phyloP scores from a whole-genome alignment of 75 land plant species.

The Pseudotsuga menziesii region DNA sequence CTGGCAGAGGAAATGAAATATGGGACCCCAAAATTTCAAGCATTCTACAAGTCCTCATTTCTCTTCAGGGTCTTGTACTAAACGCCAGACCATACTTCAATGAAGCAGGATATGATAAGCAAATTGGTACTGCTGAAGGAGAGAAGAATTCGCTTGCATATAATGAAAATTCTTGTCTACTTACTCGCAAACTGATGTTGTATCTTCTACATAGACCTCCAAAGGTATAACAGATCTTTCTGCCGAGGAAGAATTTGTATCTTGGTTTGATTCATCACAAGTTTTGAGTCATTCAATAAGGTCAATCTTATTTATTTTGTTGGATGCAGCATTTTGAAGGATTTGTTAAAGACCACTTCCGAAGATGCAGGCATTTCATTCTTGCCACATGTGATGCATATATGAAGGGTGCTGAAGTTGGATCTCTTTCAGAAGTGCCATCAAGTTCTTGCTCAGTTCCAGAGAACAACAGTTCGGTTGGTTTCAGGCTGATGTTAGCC shows the following conservation, averaged over 20 bases:
- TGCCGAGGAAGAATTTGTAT: not conserved
- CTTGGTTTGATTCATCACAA: no score
- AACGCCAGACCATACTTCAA: slow-evolving; percentile 90
- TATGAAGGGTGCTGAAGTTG: slow-evolving; percentile 56
- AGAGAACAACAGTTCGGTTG: slow-evolving; percentile 64
- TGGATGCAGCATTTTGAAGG: slow-evolving; percentile 73
- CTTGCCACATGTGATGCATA: slow-evolving; percentile 63
- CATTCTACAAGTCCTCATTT: slow-evolving; percentile 83
- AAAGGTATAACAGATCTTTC: slow-evolving; percentile 31
- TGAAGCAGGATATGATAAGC: slow-evolving; percentile 76
- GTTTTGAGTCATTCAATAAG: not conserved
- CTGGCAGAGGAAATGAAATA: slow-evolving; percentile 53
- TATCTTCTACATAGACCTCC: slow-evolving; percentile 72
- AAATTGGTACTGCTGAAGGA: slow-evolving; percentile 44
- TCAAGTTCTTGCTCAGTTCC: not conserved
- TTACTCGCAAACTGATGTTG: slow-evolving; percentile 77
- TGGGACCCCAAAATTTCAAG: slow-evolving; percentile 79
- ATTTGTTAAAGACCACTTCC: slow-evolving; percentile 68
- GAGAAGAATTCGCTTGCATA: slow-evolving; percentile 61
- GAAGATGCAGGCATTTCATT: slow-evolving; percentile 36
- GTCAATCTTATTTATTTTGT: slow-evolving; percentile 1
- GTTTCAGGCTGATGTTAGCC: slow-evolving; percentile 80
- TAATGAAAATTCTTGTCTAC: slow-evolving; percentile 67
- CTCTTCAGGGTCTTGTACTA: slow-evolving; percentile 88
- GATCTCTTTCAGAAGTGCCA: slow-evolving; percentile 21